Percentiles rank a stretch among this genome's conserved stretches.
These are phyloP conservation scores for Neurospora sublineolata DNA, from an alignment of 495 filamentous ascomycete species.

Conservation along the genomic window DNA sequence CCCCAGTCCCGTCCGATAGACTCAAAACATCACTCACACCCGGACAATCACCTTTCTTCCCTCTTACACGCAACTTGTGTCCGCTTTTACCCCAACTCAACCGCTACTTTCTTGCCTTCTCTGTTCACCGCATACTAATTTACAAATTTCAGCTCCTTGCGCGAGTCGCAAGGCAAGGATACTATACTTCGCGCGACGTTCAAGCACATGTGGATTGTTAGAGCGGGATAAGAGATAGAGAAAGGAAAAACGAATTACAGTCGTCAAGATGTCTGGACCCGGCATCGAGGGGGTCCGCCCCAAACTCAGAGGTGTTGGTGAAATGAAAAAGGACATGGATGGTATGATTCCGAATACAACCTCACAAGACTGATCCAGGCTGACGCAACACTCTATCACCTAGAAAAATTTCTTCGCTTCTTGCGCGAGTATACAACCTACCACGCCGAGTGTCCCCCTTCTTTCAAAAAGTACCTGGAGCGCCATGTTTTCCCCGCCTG, in stretches of 20 bases:
- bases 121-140: not conserved
- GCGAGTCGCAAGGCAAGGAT: not conserved
- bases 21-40: not conserved
- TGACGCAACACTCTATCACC: not conserved
- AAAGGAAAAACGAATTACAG: not conserved
- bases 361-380: not conserved
- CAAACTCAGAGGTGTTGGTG: not conserved
- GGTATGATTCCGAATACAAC: not conserved
- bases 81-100: not conserved
- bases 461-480: slow-evolving; percentile 4
- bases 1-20: not conserved
- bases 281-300: not conserved
- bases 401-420: slow-evolving; percentile 1
- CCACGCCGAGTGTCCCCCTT: slow-evolving; percentile 4
- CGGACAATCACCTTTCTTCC: not conserved
- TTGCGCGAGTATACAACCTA: slow-evolving; percentile 5
- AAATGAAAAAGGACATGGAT: not conserved
- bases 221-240: not conserved
- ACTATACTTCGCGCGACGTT: not conserved
- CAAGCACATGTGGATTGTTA: not conserved
- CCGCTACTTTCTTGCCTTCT: not conserved
- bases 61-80: not conserved
- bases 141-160: not conserved
- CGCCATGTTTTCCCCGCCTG: slow-evolving; percentile 1
- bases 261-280: not conserved